Evolutionary conservation across 768 basidiomycete species (phyloP).

Genomic region (Pleurotus platypus): DNA sequence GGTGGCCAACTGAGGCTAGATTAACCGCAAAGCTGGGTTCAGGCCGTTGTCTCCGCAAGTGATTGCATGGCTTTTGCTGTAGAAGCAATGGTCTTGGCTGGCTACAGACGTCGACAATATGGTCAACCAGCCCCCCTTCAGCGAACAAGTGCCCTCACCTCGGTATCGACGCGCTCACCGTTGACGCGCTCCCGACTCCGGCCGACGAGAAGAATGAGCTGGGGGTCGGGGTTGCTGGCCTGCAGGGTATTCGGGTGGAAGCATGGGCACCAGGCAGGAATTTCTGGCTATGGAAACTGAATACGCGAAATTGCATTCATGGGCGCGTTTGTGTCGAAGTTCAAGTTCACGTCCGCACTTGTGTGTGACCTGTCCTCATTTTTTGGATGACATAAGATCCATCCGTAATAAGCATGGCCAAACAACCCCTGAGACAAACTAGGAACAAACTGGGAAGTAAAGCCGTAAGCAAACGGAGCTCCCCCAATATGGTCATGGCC

Average conservation of each 20-base stretch:
- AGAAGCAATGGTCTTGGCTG: too few species aligned
- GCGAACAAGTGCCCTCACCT: too few species aligned
- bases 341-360: background rate
- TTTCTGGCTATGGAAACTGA: constrained; percentile 4
- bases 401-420: background rate
- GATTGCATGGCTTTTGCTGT: background rate
- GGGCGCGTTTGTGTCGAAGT: background rate
- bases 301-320: constrained; percentile 7
- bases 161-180: background rate
- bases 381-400: background rate
- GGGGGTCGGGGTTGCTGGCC: background rate
- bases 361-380: background rate
- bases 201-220: background rate
- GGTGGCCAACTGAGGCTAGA: background rate
- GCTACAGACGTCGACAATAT: too few species aligned
- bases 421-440: background rate
- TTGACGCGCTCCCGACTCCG: background rate
- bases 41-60: background rate
- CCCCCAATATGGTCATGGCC: too few species aligned
- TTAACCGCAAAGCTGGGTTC: background rate
- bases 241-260: background rate
- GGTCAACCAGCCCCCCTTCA: too few species aligned
- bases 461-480: too few species aligned
- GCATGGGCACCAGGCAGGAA: background rate
- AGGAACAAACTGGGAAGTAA: background rate